phyloP scores from a whole-genome alignment of 306 rosid species.

The Cyamopsis tetragonoloba region DNA sequence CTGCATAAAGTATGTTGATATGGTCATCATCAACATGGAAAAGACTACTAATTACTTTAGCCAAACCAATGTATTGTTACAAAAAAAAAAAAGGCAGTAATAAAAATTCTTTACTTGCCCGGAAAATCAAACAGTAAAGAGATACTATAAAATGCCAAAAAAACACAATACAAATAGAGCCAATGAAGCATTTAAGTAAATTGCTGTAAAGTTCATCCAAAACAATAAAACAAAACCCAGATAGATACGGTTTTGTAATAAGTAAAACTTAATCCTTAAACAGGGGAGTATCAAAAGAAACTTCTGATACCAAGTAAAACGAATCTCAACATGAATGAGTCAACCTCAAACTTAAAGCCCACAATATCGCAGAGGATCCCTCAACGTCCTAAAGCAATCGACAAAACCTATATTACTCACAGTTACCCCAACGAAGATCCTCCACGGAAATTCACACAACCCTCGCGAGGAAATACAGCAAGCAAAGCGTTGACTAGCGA shows the following conservation, averaged over 20 bases:
- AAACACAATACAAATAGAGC: background rate
- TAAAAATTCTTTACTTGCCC: too few relatives aligned
- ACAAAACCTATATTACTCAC: background rate
- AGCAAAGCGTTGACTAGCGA: background rate
- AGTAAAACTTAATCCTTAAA: background rate
- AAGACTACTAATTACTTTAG: background rate
- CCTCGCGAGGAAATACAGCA: background rate
- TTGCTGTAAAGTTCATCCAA: background rate
- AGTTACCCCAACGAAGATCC: background rate
- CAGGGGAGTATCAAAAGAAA: background rate
- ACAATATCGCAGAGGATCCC: background rate
- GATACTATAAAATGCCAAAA: background rate
- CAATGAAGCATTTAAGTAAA: background rate
- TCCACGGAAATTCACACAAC: background rate
- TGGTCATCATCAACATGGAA: background rate
- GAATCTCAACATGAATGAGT: background rate
- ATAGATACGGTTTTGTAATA: too few relatives aligned
- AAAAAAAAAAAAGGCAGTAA: too few relatives aligned
- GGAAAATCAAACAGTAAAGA: conserved; percentile 6
- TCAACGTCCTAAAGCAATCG: background rate
- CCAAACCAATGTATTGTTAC: conserved; percentile 7
- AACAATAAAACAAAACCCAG: background rate
- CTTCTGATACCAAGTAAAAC: background rate
- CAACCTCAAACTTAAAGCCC: background rate
- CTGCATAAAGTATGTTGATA: conserved; percentile 41